These are phyloP conservation scores for Fistulifera pelliculosa DNA, from an alignment of 108 stramenopile genomes.

Conservation along the genomic window DNA sequence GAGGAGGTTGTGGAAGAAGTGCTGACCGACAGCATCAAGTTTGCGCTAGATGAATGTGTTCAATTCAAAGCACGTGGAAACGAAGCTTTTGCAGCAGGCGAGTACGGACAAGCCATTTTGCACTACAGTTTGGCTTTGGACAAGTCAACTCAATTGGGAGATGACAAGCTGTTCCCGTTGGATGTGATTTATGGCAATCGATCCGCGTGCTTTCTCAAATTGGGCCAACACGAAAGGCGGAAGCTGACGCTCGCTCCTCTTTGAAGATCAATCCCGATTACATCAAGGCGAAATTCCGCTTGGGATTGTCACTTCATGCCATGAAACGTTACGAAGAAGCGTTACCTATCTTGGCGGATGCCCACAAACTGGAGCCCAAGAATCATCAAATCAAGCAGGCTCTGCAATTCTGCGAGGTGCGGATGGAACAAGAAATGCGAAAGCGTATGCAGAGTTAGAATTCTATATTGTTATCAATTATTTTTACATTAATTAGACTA, in stretches of 20 bases:
- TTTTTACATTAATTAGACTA: no score
- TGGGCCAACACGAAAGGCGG: conserved; percentile 90
- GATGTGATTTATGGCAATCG: conserved; percentile 78
- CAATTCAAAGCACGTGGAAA: conserved; percentile 80
- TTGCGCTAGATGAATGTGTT: conserved; percentile 54
- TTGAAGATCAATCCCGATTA: conserved; percentile 54
- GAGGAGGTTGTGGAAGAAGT: conserved; percentile 63
- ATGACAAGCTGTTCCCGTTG: conserved; percentile 47
- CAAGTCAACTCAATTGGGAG: conserved; percentile 70
- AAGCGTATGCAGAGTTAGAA: conserved; percentile 27
- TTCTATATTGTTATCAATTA: no score
- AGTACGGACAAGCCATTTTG: conserved; percentile 84
- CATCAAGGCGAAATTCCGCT: conserved; percentile 83
- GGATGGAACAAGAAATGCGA: conserved; percentile 73
- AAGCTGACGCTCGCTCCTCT: conserved; percentile 59
- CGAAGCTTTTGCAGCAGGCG: conserved; percentile 78
- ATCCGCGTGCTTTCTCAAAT: conserved; percentile 78
- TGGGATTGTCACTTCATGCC: conserved; percentile 83
- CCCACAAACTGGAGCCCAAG: conserved; percentile 81
- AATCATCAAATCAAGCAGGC: conserved; percentile 91
- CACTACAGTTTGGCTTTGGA: conserved; percentile 79
- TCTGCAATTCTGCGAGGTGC: conserved; percentile 83
- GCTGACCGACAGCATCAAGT: conserved; percentile 56
- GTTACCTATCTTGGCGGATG: conserved; percentile 56
- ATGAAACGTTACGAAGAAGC: conserved; percentile 79